Evolutionary conservation across 345 rosid genomes (phyloP).

Genomic region (Mercurialis annua): DNA sequence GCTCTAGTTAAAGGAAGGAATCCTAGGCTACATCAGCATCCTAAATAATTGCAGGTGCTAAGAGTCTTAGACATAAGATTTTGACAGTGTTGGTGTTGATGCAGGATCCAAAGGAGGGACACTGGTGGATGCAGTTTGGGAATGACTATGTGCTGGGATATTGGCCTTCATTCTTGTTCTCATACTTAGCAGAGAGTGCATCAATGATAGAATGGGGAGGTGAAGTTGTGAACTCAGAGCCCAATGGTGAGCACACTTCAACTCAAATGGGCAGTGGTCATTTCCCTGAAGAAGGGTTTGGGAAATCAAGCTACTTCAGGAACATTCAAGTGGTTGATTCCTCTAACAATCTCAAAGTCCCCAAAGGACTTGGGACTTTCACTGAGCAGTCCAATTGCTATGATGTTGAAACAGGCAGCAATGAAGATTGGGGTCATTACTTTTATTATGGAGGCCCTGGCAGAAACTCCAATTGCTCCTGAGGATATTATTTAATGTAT

Average conservation of each 20-base stretch:
- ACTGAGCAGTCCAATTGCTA: slow-evolving; percentile 94
- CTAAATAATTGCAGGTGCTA: slow-evolving; percentile 5
- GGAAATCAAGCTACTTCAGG: slow-evolving; percentile 87
- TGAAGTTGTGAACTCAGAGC: slow-evolving; percentile 86
- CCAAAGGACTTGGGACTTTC: slow-evolving; percentile 82
- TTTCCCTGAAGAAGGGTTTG: slow-evolving; percentile 93
- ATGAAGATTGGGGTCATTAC: slow-evolving; percentile 98
- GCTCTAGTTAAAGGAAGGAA: too few species aligned
- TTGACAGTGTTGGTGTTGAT: not conserved
- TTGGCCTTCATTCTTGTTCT: slow-evolving; percentile 95
- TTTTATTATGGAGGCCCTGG: slow-evolving; percentile 97
- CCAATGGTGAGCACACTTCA: slow-evolving; percentile 79
- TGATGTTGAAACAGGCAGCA: slow-evolving; percentile 79
- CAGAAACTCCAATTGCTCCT: slow-evolving; percentile 71
- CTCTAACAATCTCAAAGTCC: slow-evolving; percentile 91
- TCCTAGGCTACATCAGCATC: not conserved
- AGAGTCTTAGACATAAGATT: slow-evolving; percentile 1
- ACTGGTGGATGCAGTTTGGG: slow-evolving; percentile 99
- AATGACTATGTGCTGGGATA: slow-evolving; percentile 80
- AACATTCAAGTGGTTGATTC: slow-evolving; percentile 82
- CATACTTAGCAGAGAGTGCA: slow-evolving; percentile 84
- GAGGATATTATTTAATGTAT: slow-evolving; percentile 35
- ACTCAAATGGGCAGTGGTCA: slow-evolving; percentile 98
- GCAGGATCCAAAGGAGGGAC: slow-evolving; percentile 95
- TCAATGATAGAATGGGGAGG: slow-evolving; percentile 99